These are phyloP conservation scores for Xylaria scruposa DNA, from an alignment of 495 filamentous ascomycete species.

Conservation along the genomic window DNA sequence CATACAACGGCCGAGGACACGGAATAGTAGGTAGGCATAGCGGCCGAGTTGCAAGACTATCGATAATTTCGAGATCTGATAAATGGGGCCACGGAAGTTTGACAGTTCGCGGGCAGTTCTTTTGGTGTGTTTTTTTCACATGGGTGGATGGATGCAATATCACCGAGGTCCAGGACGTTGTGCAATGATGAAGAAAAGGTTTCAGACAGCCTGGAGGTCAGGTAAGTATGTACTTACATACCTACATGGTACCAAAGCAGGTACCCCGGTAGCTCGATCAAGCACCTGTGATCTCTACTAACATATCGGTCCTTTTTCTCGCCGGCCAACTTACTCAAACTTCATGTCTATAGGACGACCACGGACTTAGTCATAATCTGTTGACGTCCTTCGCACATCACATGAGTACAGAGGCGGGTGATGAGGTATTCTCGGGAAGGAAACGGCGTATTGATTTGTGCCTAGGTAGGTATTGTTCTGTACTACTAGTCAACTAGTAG, in stretches of 20 bases:
- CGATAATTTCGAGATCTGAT: background rate
- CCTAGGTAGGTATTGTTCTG: background rate
- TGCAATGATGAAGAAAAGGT: background rate
- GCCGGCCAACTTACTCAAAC: background rate
- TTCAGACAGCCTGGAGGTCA: background rate
- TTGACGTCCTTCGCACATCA: background rate
- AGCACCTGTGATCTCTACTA: background rate
- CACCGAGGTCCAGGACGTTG: background rate
- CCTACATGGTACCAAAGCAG: background rate
- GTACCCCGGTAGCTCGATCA: constrained; percentile 1
- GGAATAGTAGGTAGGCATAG: background rate
- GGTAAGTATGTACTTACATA: background rate
- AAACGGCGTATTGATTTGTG: background rate
- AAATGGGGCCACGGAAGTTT: background rate
- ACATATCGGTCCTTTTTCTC: constrained; percentile 10
- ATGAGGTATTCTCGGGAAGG: background rate
- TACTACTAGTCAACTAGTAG: background rate
- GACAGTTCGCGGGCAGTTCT: background rate
- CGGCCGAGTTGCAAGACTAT: constrained; percentile 7
- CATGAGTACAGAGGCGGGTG: background rate
- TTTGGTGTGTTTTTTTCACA: background rate
- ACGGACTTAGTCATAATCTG: background rate
- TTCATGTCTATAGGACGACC: background rate
- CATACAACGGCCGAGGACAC: constrained; percentile 12
- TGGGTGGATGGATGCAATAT: background rate